Conservation (phyloP, 768 basidiomycete genomes). For the Mycena kentingensis region DNA sequence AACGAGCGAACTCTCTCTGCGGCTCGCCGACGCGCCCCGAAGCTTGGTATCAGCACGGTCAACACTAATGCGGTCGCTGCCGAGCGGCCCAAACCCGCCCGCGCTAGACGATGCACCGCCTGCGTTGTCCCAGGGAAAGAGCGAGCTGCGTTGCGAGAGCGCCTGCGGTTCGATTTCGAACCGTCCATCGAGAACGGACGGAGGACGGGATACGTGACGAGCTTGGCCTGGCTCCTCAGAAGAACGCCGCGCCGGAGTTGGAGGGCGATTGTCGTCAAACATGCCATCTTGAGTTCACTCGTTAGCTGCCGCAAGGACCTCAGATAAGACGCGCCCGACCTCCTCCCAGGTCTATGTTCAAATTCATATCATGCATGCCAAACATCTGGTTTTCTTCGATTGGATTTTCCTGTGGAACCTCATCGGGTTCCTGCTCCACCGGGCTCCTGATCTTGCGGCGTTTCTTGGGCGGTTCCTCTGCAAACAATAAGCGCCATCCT, state of each 20-base stretch:
- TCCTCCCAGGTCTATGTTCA: conserved; percentile 2
- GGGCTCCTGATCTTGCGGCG: conserved; percentile 42
- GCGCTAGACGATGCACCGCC: conserved; percentile 62
- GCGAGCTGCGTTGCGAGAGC: conserved; percentile 63
- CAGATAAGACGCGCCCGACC: not conserved
- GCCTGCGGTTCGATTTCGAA: conserved; percentile 44
- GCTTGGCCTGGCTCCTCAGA: conserved; percentile 87
- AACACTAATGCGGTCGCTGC: conserved; percentile 49
- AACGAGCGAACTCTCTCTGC: conserved; percentile 58
- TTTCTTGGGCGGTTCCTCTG: conserved; percentile 50
- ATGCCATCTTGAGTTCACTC: not conserved
- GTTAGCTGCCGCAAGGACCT: too few species aligned
- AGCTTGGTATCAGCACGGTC: conserved; percentile 55
- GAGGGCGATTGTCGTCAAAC: conserved; percentile 4
- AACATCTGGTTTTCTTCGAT: conserved; percentile 14
- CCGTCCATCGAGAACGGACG: conserved; percentile 51
- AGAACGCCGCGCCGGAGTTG: conserved; percentile 36
- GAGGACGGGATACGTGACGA: conserved; percentile 66
- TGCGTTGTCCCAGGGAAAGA: conserved; percentile 87
- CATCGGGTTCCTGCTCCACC: conserved; percentile 10
- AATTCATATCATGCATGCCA: conserved; percentile 15
- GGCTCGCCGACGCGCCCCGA: conserved; percentile 56
- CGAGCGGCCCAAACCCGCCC: conserved; percentile 39
- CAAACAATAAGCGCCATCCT: not conserved
- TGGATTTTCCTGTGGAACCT: conserved; percentile 5